Conservation (phyloP, 805 yeast species). For the Blastobotrys terrestris region DNA sequence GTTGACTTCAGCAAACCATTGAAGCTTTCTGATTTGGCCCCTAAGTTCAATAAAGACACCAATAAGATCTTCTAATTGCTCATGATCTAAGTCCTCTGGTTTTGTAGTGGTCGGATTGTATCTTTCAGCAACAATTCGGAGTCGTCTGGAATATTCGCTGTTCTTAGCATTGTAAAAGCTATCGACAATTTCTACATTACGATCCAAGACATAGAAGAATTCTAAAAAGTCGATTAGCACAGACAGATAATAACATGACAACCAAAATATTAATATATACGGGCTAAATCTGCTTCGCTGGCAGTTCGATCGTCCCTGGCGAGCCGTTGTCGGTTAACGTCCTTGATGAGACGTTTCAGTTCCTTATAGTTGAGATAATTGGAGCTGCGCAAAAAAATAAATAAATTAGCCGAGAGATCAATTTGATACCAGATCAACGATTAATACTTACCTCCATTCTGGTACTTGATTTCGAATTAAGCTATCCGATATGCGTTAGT, state of each 20-base stretch:
- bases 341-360: conserved; percentile 73
- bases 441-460: conserved; percentile 59
- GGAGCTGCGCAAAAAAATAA: too few relatives aligned
- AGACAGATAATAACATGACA: background rate
- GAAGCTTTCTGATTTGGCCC: conserved; percentile 69
- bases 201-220: conserved; percentile 72
- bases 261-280: conserved; percentile 4
- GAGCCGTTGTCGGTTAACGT: conserved; percentile 35
- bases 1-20: conserved; percentile 92
- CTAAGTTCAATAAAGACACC: conserved; percentile 71
- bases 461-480: conserved; percentile 83
- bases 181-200: conserved; percentile 77
- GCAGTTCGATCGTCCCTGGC: conserved; percentile 4
- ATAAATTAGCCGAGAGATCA: too few relatives aligned
- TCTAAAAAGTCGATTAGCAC: conserved; percentile 29
- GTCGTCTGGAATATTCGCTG: conserved; percentile 66
- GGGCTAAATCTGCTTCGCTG: conserved; percentile 15
- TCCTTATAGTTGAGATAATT: conserved; percentile 81
- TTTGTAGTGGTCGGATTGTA: conserved; percentile 25
- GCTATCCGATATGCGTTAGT: conserved; percentile 18
- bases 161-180: conserved; percentile 68
- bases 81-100: conserved; percentile 35
- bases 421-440: background rate
- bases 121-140: conserved; percentile 37
- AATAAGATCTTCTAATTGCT: conserved; percentile 57